Conservation (phyloP, 2,329 filamentous ascomycete species). For the Penicillium fuscoglaucum region DNA sequence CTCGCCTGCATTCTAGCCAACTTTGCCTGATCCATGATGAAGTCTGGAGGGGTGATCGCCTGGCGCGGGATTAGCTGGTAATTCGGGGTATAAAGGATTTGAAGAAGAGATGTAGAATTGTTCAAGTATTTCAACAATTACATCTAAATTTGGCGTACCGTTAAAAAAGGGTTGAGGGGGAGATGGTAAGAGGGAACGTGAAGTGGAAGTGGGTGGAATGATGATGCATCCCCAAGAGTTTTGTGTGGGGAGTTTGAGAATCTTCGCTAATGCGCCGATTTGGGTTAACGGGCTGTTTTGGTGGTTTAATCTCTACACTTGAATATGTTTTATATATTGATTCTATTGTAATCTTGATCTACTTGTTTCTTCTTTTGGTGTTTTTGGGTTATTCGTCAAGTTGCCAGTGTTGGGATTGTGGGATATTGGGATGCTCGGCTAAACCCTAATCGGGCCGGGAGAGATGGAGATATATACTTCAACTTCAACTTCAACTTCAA, state of each 20-base stretch:
- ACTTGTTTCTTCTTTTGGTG: not conserved
- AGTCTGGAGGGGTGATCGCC: constrained; percentile 28
- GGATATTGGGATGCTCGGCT: constrained; percentile 39
- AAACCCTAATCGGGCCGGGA: constrained; percentile 35
- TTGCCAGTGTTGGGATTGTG: constrained; percentile 17
- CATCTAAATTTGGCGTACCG: constrained; percentile 12
- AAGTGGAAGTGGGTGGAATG: constrained; percentile 17
- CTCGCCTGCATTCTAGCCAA: constrained; percentile 65
- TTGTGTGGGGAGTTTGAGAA: constrained; percentile 29
- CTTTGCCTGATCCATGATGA: constrained; percentile 66
- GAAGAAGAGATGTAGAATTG: not conserved
- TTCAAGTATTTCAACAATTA: not conserved
- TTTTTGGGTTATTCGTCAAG: not conserved
- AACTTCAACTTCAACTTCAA: not conserved
- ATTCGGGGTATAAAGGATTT: constrained; percentile 5
- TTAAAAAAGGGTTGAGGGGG: constrained; percentile 7
- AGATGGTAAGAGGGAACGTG: constrained; percentile 16
- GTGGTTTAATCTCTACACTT: not conserved
- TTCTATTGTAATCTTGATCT: not conserved
- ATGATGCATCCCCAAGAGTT: constrained; percentile 25
- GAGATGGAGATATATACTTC: not conserved
- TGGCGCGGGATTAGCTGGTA: constrained; percentile 20
- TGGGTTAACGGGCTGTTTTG: not conserved
- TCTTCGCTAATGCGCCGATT: constrained; percentile 26
- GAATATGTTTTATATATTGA: not conserved